A percentile compares a stretch with the other conserved stretches of the same genome.
Conservation (phyloP, 208 protist species). For the Trypanosoma theileri region DNA sequence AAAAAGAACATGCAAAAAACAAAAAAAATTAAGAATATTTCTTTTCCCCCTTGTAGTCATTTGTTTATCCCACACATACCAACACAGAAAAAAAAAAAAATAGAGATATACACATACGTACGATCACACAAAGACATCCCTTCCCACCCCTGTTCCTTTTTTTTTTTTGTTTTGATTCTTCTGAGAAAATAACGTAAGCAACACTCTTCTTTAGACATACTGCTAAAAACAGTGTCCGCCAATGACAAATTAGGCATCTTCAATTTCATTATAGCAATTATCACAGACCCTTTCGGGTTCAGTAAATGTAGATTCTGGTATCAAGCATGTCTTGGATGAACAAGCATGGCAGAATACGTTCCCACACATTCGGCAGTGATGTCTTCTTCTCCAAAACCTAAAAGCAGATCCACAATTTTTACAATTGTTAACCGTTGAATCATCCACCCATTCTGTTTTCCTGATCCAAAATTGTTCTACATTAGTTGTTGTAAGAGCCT, state of each 20-base stretch:
- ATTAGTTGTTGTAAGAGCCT: slow-evolving; percentile 37
- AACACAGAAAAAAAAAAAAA: too few species aligned
- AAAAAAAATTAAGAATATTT: slow-evolving; percentile 9
- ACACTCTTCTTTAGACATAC: too few species aligned
- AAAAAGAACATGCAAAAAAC: background rate
- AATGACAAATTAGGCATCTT: slow-evolving; percentile 5
- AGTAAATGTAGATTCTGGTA: slow-evolving; percentile 41
- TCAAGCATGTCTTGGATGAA: slow-evolving; percentile 33
- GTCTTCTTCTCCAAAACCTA: slow-evolving; percentile 47
- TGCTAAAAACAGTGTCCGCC: background rate
- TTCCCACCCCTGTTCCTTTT: too few species aligned
- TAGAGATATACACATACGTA: too few species aligned
- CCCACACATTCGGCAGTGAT: slow-evolving; percentile 88
- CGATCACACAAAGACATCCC: too few species aligned
- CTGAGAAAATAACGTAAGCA: too few species aligned
- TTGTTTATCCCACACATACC: background rate
- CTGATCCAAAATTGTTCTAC: slow-evolving; percentile 59
- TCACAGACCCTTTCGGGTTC: slow-evolving; percentile 54
- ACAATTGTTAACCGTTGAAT: slow-evolving; percentile 57
- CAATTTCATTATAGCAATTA: slow-evolving; percentile 27
- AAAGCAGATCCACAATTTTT: slow-evolving; percentile 66
- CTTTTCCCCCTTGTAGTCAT: background rate
- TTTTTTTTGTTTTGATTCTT: too few species aligned
- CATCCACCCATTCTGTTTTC: slow-evolving; percentile 85
- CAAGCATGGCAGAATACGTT: slow-evolving; percentile 84